Evolutionary conservation across 2,329 filamentous ascomycete species (phyloP), one percentile per base, ranked within the genome.

Genomic region (Metarhizium guizhouense): DNA sequence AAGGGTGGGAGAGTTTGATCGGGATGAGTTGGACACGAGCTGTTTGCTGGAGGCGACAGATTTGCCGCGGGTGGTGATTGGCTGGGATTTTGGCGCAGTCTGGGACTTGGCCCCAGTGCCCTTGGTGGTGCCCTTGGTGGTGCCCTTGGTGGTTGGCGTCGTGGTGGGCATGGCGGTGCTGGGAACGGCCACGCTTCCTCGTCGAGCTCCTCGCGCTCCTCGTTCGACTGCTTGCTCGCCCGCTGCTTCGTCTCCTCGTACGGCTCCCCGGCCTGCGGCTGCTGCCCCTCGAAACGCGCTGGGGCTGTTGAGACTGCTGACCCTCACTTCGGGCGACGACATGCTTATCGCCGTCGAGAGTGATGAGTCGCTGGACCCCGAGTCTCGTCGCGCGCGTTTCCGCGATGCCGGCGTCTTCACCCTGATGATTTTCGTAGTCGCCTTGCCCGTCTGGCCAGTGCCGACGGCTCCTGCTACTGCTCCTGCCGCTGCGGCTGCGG

Each of bases 291-390:
- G 53, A 32, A 34, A 32, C 10, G 56, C 45, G 18, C 49, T 53
- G 53, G 50, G 53, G 53, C 53, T 55, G 36, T 25, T 45, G 52
- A 56, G 56, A 29, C 54, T 55, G 53, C 60, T 59, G 38, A 63
- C 60, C 60, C 68, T 69, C 54, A 60, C 65, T 54, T 72, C 70
- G 32, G 71, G 72, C 52, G 72, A 74, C 49, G 72, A 70, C 53
- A 74, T 62, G 61, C 67, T 73, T 66, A 68, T 65, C 47, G 64
- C 66, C 18, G 71, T 71, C 18, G 72, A 74, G 30, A 75, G 67
- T n/a, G 73, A 74, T 20, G 73, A 75, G 61, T 73, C 71, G 65
- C 72, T 75, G 7, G 70, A 71, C 34, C 62, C 69, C 38, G 72
- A 75, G 55, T 68, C 67, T 40, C 70, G 65, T 47, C 72, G 65